phyloP scores from a whole-genome alignment of 441 rosid species.

The Biscutella auriculata region DNA sequence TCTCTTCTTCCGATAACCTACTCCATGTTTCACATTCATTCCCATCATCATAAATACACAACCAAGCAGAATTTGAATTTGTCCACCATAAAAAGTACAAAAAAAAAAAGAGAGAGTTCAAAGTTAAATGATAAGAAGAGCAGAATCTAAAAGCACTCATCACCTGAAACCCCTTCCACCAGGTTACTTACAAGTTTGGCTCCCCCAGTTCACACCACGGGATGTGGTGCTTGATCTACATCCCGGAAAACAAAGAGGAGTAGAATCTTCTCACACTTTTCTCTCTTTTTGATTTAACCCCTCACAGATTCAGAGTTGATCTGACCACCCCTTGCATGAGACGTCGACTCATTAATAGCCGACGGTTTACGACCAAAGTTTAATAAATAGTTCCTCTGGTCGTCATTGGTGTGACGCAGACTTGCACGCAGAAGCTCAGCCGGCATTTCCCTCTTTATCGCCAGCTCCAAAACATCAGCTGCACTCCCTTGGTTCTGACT shows the following conservation, averaged over 20 bases:
- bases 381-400: slow-evolving; percentile 62
- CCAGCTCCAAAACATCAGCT: slow-evolving; percentile 41
- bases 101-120: slow-evolving; percentile 5
- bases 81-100: slow-evolving; percentile 5
- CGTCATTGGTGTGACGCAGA: slow-evolving; percentile 74
- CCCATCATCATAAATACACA: slow-evolving; percentile 34
- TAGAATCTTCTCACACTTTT: neutral
- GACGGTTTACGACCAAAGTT: slow-evolving; percentile 45
- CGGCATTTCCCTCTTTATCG: slow-evolving; percentile 87
- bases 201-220: no score
- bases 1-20: slow-evolving; percentile 28
- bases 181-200: slow-evolving; percentile 20
- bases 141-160: slow-evolving; percentile 11
- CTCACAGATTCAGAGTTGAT: slow-evolving; percentile 60
- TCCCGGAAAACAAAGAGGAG: neutral
- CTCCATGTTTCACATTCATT: slow-evolving; percentile 26
- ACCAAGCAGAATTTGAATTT: slow-evolving; percentile 23
- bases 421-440: slow-evolving; percentile 86
- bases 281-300: slow-evolving; percentile 27
- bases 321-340: slow-evolving; percentile 35
- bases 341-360: slow-evolving; percentile 26
- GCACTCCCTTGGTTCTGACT: slow-evolving; percentile 33
- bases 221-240: no score
- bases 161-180: slow-evolving; percentile 17
- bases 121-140: neutral